A percentile compares a stretch with the other conserved stretches of the same genome.
These are phyloP conservation scores for Teunomyces panamensis DNA, from an alignment of 805 yeast genomes.

Conservation along the genomic window DNA sequence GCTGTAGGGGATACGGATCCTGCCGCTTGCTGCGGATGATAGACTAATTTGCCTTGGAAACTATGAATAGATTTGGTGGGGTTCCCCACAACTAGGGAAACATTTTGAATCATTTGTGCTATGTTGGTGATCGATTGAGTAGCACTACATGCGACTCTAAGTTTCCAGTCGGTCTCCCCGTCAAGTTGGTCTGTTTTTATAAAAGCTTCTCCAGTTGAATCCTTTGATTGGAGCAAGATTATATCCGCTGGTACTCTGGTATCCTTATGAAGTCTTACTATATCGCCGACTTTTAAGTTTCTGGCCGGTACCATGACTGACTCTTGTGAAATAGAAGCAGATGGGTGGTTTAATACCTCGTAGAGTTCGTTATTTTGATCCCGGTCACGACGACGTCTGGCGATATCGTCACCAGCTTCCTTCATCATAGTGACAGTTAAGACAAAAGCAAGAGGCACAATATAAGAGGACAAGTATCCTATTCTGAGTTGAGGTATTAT, in stretches of 20 bases:
- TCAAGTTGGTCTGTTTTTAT: slow-evolving; percentile 96
- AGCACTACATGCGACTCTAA: slow-evolving; percentile 70
- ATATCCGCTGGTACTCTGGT: slow-evolving; percentile 92
- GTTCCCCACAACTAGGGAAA: slow-evolving; percentile 61
- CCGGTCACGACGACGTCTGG: slow-evolving; percentile 82
- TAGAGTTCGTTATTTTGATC: slow-evolving; percentile 85
- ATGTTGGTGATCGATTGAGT: slow-evolving; percentile 59
- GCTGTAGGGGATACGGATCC: slow-evolving; percentile 17
- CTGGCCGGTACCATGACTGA: slow-evolving; percentile 43
- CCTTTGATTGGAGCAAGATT: slow-evolving; percentile 73
- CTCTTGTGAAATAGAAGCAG: slow-evolving; percentile 15
- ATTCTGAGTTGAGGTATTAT: slow-evolving; percentile 84
- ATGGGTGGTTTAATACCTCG: slow-evolving; percentile 52
- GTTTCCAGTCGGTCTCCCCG: slow-evolving; percentile 99
- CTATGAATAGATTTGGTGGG: slow-evolving; percentile 84
- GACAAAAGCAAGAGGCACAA: slow-evolving; percentile 93
- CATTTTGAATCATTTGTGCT: slow-evolving; percentile 50
- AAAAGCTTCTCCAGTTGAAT: slow-evolving; percentile 80
- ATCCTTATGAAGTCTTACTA: slow-evolving; percentile 75
- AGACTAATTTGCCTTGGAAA: slow-evolving; percentile 71
- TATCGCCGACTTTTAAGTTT: slow-evolving; percentile 79
- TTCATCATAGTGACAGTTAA: slow-evolving; percentile 89
- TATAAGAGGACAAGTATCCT: slow-evolving; percentile 88
- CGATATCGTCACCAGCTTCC: slow-evolving; percentile 92
- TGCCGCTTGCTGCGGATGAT: slow-evolving; percentile 33